A percentile compares a stretch with the other conserved stretches of the same genome.
Evolutionary conservation across 2,329 filamentous ascomycete genomes (phyloP).

Genomic region (Myriosclerotinia scirpicola): DNA sequence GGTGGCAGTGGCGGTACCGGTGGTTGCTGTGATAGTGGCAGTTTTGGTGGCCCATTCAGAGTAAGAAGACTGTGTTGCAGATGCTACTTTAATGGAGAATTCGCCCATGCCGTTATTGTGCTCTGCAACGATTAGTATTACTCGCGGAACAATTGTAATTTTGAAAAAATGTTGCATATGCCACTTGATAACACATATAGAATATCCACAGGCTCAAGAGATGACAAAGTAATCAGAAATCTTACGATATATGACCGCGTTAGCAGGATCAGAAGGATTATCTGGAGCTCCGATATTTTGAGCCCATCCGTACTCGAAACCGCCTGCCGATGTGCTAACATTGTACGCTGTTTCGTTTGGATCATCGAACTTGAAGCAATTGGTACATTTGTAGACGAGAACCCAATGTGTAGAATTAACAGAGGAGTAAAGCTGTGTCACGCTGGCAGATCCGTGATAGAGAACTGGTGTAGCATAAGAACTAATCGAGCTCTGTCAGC

Average conservation of each 20-base stretch:
- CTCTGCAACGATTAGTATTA: constrained; percentile 38
- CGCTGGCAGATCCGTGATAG: constrained; percentile 61
- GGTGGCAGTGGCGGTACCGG: constrained; percentile 45
- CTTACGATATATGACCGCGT: constrained; percentile 25
- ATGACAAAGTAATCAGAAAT: neutral
- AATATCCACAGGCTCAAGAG: neutral
- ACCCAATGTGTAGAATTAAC: constrained; percentile 60
- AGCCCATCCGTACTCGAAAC: constrained; percentile 56
- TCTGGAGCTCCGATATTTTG: constrained; percentile 46
- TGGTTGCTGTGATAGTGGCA: constrained; percentile 36
- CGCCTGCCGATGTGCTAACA: constrained; percentile 47
- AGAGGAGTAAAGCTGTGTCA: constrained; percentile 59
- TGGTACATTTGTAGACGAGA: constrained; percentile 64
- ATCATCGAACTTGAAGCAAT: constrained; percentile 55
- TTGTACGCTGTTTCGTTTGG: constrained; percentile 46
- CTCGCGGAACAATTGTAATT: constrained; percentile 39
- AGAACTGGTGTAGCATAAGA: constrained; percentile 59
- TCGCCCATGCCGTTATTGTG: constrained; percentile 56
- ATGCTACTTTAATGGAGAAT: constrained; percentile 49
- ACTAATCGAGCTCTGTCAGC: constrained; percentile 32
- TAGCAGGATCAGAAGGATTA: constrained; percentile 44
- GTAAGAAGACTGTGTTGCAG: constrained; percentile 46
- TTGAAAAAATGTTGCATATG: constrained; percentile 41
- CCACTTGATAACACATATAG: neutral
- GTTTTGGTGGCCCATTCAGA: constrained; percentile 39